phyloP scores from a whole-genome alignment of 2,329 filamentous ascomycete genomes.

The Aspergillaceae sp. region DNA sequence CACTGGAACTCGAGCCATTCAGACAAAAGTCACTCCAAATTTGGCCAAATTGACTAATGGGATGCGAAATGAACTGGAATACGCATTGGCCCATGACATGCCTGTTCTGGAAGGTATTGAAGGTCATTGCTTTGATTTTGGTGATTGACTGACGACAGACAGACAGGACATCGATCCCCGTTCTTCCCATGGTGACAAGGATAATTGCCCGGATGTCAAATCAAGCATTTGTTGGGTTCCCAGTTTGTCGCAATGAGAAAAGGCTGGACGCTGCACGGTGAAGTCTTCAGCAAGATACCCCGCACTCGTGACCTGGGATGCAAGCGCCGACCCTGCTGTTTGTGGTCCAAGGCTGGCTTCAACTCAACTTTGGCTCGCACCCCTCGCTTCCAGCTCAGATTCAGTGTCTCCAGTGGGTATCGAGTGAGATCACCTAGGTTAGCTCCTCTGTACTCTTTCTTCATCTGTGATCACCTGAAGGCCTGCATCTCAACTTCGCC shows the following conservation, averaged over 20 bases:
- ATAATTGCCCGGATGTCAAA: neutral
- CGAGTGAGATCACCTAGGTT: too few species aligned
- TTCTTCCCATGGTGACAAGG: neutral
- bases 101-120: neutral
- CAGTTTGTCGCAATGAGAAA: neutral
- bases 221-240: neutral
- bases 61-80: neutral
- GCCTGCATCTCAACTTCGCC: too few species aligned
- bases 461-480: too few species aligned
- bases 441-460: too few species aligned
- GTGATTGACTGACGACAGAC: neutral
- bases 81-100: neutral
- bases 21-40: constrained; percentile 13
- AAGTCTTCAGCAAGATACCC: too few species aligned
- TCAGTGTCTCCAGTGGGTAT: too few species aligned
- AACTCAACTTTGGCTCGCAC: too few species aligned
- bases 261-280: neutral
- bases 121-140: neutral
- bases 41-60: constrained; percentile 3
- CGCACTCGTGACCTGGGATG: too few species aligned
- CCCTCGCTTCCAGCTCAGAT: too few species aligned
- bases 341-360: too few species aligned
- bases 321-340: too few species aligned
- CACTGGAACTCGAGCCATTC: neutral
- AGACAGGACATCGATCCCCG: neutral